Evolutionary conservation across 495 filamentous ascomycete species (phyloP).

Genomic region (Hypoxylon lenormandii): DNA sequence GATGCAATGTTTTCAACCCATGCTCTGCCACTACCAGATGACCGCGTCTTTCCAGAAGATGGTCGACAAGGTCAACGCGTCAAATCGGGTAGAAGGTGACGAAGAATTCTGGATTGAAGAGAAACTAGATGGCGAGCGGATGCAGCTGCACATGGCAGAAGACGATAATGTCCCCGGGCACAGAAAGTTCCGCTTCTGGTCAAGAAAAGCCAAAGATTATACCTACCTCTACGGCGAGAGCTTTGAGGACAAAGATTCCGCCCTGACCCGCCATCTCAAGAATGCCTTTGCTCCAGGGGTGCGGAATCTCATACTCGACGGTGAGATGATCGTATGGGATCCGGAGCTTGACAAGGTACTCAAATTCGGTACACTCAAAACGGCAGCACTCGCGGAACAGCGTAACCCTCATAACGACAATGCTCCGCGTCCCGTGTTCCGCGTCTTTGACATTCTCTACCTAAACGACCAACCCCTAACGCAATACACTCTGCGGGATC

Average conservation of each 20-base stretch:
- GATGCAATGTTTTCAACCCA: constrained; percentile 98
- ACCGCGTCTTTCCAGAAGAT: constrained; percentile 81
- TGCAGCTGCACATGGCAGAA: constrained; percentile 93
- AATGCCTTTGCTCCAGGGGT: constrained; percentile 83
- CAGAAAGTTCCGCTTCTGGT: constrained; percentile 88
- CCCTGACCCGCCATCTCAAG: constrained; percentile 81
- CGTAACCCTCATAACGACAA: constrained; percentile 76
- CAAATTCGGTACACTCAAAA: constrained; percentile 92
- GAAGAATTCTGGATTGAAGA: constrained; percentile 96
- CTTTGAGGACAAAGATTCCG: constrained; percentile 78
- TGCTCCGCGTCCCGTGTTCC: constrained; percentile 82
- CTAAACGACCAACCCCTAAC: constrained; percentile 84
- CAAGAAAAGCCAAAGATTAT: constrained; percentile 95
- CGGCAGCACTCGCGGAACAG: constrained; percentile 84
- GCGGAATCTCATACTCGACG: constrained; percentile 87
- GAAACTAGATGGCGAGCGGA: constrained; percentile 95
- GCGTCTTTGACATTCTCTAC: constrained; percentile 89
- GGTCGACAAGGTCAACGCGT: constrained; percentile 71
- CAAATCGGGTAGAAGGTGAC: constrained; percentile 68
- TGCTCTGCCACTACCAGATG: constrained; percentile 95
- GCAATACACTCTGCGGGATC: constrained; percentile 82
- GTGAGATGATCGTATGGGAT: constrained; percentile 99
- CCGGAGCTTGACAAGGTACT: constrained; percentile 85
- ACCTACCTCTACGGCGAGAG: constrained; percentile 90
- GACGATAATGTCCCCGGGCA: constrained; percentile 76